Conservation (phyloP, 2,329 filamentous ascomycete species). For the Talaromyces islandicus region DNA sequence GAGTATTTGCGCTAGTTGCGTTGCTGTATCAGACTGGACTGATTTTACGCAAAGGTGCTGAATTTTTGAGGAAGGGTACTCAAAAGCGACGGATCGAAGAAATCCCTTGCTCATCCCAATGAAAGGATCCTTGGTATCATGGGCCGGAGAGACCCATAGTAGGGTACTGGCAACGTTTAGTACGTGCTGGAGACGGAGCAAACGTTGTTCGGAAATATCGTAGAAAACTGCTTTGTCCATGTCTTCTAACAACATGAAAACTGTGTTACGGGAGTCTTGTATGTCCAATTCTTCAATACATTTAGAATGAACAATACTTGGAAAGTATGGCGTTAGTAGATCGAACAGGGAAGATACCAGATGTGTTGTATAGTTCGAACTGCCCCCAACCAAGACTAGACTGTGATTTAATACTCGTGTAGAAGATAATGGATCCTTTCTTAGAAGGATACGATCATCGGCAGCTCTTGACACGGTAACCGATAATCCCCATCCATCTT, state of each 20-base stretch:
- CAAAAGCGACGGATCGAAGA: constrained; percentile 1
- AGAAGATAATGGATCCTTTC: background rate
- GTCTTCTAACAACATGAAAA: background rate
- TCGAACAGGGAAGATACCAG: background rate
- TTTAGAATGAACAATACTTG: background rate
- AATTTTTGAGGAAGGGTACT: constrained; percentile 1
- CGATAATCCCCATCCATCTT: background rate
- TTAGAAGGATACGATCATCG: background rate
- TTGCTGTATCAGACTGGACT: background rate
- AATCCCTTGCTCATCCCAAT: constrained; percentile 6
- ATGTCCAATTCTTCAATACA: background rate
- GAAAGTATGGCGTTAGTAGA: background rate
- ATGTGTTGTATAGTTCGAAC: background rate
- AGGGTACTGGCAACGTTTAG: background rate
- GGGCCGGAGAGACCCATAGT: constrained; percentile 8
- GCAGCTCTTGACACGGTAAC: background rate
- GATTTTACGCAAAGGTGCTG: background rate
- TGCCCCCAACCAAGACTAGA: background rate
- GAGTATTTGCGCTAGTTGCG: background rate
- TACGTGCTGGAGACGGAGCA: background rate
- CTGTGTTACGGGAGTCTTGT: background rate
- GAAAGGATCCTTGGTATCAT: constrained; percentile 2
- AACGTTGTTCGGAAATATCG: background rate
- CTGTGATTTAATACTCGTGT: background rate
- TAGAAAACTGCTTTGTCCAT: background rate